Evolutionary conservation across 1,284 basidiomycete species (phyloP).

Genomic region (Hemileia vastatrix): DNA sequence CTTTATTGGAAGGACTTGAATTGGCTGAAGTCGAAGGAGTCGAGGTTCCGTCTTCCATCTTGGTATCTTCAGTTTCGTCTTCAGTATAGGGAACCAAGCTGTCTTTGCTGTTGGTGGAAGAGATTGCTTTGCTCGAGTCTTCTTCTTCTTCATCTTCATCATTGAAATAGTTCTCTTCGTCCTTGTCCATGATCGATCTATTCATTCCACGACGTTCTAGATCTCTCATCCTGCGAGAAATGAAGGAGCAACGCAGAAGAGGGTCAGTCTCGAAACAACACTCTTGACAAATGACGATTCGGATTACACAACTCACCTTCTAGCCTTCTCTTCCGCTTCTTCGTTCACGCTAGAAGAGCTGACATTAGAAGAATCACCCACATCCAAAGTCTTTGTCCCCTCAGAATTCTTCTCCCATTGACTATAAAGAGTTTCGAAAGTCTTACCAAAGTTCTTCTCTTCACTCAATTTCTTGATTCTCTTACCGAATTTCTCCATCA

Average conservation of each 20-base stretch:
- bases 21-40: not conserved
- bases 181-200: constrained; percentile 8
- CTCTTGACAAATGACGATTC: constrained; percentile 11
- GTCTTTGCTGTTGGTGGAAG: not conserved
- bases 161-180: constrained; percentile 23
- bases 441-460: constrained; percentile 52
- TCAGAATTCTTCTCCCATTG: constrained; percentile 89
- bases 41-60: not conserved
- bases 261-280: too few relatives aligned
- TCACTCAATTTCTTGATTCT: constrained; percentile 59
- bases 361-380: not conserved
- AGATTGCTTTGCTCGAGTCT: constrained; percentile 1
- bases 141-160: constrained; percentile 19
- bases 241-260: too few relatives aligned
- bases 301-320: not conserved
- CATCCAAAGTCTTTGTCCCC: not conserved
- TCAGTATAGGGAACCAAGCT: not conserved
- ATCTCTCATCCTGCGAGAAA: too few relatives aligned
- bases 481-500: constrained; percentile 67
- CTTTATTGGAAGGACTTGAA: not conserved
- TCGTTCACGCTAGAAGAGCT: constrained; percentile 3
- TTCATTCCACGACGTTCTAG: too few relatives aligned
- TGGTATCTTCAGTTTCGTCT: not conserved
- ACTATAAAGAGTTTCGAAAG: constrained; percentile 63
- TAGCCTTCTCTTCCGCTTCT: constrained; percentile 18